A percentile compares a stretch with the other conserved stretches of the same genome.
Evolutionary conservation across 257 asterid genomes (phyloP).

Genomic region (Linaria vulgaris): DNA sequence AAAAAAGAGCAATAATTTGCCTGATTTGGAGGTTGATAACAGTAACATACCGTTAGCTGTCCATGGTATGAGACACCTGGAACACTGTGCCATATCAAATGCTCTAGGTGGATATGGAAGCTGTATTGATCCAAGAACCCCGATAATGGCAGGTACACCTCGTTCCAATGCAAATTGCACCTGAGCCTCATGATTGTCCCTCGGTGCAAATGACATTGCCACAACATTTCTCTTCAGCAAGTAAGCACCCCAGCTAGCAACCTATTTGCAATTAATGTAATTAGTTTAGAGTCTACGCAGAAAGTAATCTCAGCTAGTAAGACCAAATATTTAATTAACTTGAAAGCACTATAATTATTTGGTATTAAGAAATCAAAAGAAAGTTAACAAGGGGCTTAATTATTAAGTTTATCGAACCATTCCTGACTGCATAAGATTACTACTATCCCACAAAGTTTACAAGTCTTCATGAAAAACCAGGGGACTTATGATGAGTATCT

Average conservation of each 20-base stretch:
- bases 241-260: constrained; percentile 98
- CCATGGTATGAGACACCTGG: constrained; percentile 95
- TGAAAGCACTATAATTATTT: no score
- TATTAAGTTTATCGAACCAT: neutral
- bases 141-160: constrained; percentile 89
- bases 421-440: neutral
- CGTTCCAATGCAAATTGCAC: constrained; percentile 95
- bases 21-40: neutral
- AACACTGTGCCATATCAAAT: constrained; percentile 92
- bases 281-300: constrained; percentile 7
- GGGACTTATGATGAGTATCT: no score
- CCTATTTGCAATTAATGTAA: constrained; percentile 37
- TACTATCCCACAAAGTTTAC: neutral
- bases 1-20: neutral
- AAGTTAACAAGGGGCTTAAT: neutral
- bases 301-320: constrained; percentile 1
- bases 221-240: constrained; percentile 77
- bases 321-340: neutral
- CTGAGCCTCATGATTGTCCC: constrained; percentile 94
- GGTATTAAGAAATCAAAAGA: no score
- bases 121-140: constrained; percentile 77
- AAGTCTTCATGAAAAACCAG: neutral
- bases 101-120: constrained; percentile 87
- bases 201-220: constrained; percentile 90
- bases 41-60: constrained; percentile 58